These are phyloP conservation scores for Oxytropis ochrocephala DNA, from an alignment of 306 rosid species.

Conservation along the genomic window DNA sequence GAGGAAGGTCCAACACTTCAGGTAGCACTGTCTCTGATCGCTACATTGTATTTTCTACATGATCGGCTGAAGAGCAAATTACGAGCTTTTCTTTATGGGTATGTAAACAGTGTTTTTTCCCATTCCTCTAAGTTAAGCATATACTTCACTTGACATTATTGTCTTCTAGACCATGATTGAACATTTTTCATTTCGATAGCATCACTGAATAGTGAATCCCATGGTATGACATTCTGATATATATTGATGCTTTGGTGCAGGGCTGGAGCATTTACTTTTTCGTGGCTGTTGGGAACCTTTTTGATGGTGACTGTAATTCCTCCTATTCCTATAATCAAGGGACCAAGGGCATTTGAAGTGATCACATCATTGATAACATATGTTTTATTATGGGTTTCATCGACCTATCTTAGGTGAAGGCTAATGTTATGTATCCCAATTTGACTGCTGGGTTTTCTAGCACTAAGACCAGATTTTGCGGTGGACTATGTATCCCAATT, in stretches of 20 bases:
- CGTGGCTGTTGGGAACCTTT: constrained; percentile 97
- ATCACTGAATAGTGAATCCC: constrained; percentile 2
- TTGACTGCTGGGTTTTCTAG: constrained; percentile 11
- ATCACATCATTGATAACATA: constrained; percentile 70
- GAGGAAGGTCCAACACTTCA: constrained; percentile 99
- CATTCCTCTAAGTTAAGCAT: constrained; percentile 7
- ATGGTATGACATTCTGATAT: constrained; percentile 3
- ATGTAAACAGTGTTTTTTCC: constrained; percentile 22
- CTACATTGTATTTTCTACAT: constrained; percentile 68
- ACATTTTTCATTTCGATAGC: not conserved
- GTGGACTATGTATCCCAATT: not conserved
- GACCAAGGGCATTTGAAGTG: constrained; percentile 84
- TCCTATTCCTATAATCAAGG: constrained; percentile 64
- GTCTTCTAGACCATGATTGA: not conserved
- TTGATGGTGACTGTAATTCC: constrained; percentile 97
- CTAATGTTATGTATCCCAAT: constrained; percentile 17
- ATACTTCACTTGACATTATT: not conserved
- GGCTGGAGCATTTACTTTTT: constrained; percentile 65
- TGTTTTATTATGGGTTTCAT: constrained; percentile 76
- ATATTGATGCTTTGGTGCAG: constrained; percentile 45
- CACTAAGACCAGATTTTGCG: constrained; percentile 42
- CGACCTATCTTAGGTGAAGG: constrained; percentile 65
- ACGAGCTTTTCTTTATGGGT: constrained; percentile 83
- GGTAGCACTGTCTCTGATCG: constrained; percentile 78
- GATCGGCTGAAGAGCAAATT: constrained; percentile 77